These are phyloP conservation scores for Auricularia sp. DNA, from an alignment of 768 basidiomycete species.

Conservation along the genomic window DNA sequence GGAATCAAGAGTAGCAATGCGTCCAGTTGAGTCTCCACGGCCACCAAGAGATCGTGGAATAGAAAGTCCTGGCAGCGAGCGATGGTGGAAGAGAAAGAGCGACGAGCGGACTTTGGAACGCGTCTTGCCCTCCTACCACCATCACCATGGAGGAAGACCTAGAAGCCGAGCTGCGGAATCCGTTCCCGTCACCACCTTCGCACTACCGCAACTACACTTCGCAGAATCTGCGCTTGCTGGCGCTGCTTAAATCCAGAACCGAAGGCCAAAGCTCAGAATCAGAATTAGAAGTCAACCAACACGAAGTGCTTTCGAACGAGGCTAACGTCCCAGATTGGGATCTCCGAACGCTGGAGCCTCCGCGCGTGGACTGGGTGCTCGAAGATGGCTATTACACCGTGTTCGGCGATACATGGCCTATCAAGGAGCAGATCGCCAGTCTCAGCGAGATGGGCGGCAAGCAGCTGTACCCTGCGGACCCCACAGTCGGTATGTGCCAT, in stretches of 20 bases:
- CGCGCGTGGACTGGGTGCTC: slow-evolving; percentile 82
- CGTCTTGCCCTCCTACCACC: no score
- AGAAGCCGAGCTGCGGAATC: slow-evolving; percentile 69
- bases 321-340: slow-evolving; percentile 69
- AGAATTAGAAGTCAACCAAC: slow-evolving; percentile 35
- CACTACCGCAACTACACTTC: slow-evolving; percentile 70
- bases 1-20: no score
- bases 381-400: slow-evolving; percentile 74
- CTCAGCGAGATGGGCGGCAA: slow-evolving; percentile 71
- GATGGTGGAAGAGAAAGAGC: no score
- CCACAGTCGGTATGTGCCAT: slow-evolving; percentile 37
- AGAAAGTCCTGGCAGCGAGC: no score
- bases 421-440: slow-evolving; percentile 74
- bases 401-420: slow-evolving; percentile 85
- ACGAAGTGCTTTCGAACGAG: slow-evolving; percentile 59
- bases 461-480: slow-evolving; percentile 71
- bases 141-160: slow-evolving; percentile 52
- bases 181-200: slow-evolving; percentile 82
- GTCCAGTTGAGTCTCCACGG: no score
- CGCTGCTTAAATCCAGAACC: slow-evolving; percentile 39
- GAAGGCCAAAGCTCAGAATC: slow-evolving; percentile 28
- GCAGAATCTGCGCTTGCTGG: slow-evolving; percentile 61
- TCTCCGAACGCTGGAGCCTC: slow-evolving; percentile 67
- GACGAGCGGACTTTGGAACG: no score
- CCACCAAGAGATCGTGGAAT: no score